Percentiles rank a stretch among this genome's conserved stretches.
phyloP scores from a whole-genome alignment of 2,329 filamentous ascomycete genomes.

The Penicillium sp. region DNA sequence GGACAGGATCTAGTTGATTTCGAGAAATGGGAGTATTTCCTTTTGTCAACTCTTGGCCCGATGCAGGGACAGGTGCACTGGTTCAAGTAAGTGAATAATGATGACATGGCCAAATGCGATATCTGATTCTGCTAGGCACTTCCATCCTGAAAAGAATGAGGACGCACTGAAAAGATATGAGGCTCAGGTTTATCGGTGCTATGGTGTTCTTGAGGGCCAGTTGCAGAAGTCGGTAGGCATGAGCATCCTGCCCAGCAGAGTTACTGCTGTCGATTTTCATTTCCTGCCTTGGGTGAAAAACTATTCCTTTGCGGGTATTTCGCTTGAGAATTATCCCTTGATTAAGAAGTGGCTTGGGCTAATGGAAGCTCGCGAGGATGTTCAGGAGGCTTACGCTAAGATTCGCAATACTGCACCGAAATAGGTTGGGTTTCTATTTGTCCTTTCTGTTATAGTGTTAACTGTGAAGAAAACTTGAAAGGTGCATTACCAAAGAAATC shows the following conservation, averaged over 20 bases:
- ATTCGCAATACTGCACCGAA: constrained; percentile 11
- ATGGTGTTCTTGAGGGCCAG: constrained; percentile 44
- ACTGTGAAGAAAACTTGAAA: too few relatives aligned
- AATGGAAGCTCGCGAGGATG: constrained; percentile 38
- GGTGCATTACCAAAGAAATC: too few relatives aligned
- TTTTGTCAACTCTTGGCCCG: constrained; percentile 43
- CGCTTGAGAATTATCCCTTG: constrained; percentile 41
- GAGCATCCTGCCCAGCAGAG: constrained; percentile 39
- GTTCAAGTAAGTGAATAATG: constrained; percentile 32
- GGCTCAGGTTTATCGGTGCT: constrained; percentile 45
- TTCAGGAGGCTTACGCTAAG: constrained; percentile 44
- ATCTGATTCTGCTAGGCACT: constrained; percentile 31
- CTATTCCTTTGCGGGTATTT: constrained; percentile 40
- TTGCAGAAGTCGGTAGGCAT: constrained; percentile 39
- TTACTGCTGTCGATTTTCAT: constrained; percentile 45
- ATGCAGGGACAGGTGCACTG: constrained; percentile 46
- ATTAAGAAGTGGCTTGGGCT: constrained; percentile 42
- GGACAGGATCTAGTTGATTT: constrained; percentile 45
- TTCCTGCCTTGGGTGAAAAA: constrained; percentile 46
- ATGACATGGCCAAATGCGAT: not conserved
- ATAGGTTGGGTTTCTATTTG: not conserved
- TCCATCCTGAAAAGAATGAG: constrained; percentile 42
- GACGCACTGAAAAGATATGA: constrained; percentile 44
- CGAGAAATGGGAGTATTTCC: constrained; percentile 50
- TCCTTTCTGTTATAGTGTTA: not conserved